Conservation (phyloP, 2,329 filamentous ascomycete species). For the Aspergillaceae sp. region DNA sequence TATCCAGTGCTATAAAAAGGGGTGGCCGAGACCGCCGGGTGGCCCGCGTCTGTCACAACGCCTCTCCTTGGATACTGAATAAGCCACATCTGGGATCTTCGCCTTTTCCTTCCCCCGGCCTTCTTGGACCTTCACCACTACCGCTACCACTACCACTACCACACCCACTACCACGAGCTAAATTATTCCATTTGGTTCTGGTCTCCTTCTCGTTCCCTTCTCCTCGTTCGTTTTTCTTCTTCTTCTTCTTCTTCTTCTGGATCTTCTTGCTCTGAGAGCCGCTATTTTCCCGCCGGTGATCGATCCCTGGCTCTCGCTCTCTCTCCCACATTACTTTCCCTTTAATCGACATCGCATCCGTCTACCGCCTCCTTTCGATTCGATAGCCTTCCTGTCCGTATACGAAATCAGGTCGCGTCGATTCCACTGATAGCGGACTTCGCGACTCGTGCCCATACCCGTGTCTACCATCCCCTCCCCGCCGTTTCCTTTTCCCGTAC, state of each 20-base stretch:
- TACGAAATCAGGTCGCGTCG: not conserved
- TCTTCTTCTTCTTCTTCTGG: slow-evolving; percentile 4
- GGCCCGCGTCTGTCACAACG: not conserved
- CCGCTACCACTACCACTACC: too few relatives aligned
- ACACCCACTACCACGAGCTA: too few relatives aligned
- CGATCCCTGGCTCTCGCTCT: not conserved
- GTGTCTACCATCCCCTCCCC: too few relatives aligned
- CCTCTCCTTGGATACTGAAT: too few relatives aligned
- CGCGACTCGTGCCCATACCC: too few relatives aligned
- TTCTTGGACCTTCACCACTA: too few relatives aligned
- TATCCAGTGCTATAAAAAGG: not conserved
- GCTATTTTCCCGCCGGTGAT: not conserved
- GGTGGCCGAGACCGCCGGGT: not conserved
- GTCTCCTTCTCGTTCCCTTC: too few relatives aligned
- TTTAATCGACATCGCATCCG: slow-evolving; percentile 6
- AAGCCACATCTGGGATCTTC: too few relatives aligned
- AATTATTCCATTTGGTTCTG: too few relatives aligned
- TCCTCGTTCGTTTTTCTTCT: slow-evolving; percentile 1
- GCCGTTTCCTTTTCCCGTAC: too few relatives aligned
- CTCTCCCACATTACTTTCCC: slow-evolving; percentile 3
- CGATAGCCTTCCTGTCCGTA: not conserved
- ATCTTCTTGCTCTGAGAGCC: slow-evolving; percentile 3
- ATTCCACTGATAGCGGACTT: too few relatives aligned
- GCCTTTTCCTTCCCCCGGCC: too few relatives aligned
- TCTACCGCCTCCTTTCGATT: not conserved